These are phyloP conservation scores for Hypoxylon fragiforme DNA, from an alignment of 495 filamentous ascomycete species.

Conservation along the genomic window DNA sequence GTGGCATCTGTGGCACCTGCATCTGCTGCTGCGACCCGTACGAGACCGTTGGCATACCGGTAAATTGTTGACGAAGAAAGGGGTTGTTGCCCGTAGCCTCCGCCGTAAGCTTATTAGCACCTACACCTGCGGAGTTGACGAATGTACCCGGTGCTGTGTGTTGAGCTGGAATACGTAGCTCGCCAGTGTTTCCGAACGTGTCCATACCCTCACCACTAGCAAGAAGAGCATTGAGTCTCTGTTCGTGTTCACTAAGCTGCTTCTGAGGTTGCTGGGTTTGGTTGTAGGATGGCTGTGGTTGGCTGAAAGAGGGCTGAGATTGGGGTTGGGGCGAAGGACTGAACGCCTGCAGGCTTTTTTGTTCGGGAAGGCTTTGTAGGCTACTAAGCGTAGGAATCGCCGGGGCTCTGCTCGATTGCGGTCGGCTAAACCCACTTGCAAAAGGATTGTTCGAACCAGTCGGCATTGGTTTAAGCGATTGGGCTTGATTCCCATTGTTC, in stretches of 20 bases:
- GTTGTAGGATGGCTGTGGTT: slow-evolving; percentile 41
- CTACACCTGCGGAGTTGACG: slow-evolving; percentile 88
- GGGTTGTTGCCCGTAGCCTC: slow-evolving; percentile 88
- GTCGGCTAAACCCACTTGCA: slow-evolving; percentile 58
- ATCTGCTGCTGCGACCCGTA: slow-evolving; percentile 54
- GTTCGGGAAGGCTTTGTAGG: slow-evolving; percentile 70
- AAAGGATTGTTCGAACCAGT: slow-evolving; percentile 98
- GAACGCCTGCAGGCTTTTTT: slow-evolving; percentile 61
- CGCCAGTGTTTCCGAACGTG: slow-evolving; percentile 94
- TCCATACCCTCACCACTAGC: slow-evolving; percentile 87
- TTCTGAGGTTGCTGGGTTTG: slow-evolving; percentile 53
- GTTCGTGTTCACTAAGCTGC: slow-evolving; percentile 72
- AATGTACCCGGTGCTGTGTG: slow-evolving; percentile 97
- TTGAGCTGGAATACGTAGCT: slow-evolving; percentile 92
- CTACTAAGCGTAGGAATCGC: slow-evolving; percentile 57
- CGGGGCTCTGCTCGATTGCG: slow-evolving; percentile 51
- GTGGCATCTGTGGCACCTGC: too few species aligned
- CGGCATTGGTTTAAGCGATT: slow-evolving; percentile 62
- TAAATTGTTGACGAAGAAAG: slow-evolving; percentile 79
- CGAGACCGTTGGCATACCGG: slow-evolving; percentile 70
- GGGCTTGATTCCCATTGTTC: slow-evolving; percentile 50
- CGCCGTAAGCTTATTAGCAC: slow-evolving; percentile 67
- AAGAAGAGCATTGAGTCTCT: slow-evolving; percentile 88
- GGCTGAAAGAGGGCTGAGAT: slow-evolving; percentile 19
- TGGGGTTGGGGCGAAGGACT: slow-evolving; percentile 42